Percentiles rank a stretch among this genome's conserved stretches.
phyloP scores from a whole-genome alignment of 441 rosid genomes.

The Gossypium gossypioides region DNA sequence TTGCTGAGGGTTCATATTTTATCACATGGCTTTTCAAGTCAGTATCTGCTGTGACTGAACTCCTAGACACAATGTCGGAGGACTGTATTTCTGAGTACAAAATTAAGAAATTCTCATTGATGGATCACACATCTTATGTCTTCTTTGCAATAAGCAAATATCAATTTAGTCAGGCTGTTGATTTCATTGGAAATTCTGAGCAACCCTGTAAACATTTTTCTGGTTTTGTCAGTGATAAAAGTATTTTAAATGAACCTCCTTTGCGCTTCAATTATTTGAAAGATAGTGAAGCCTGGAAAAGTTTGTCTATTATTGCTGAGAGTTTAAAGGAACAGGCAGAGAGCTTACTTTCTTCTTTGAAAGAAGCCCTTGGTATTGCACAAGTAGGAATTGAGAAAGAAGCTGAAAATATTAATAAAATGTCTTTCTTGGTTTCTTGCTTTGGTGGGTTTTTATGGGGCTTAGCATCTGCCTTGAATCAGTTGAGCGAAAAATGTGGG shows the following conservation, averaged over 20 bases:
- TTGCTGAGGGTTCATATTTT: slow-evolving; percentile 38
- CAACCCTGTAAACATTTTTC: slow-evolving; percentile 18
- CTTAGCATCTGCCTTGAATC: slow-evolving; percentile 47
- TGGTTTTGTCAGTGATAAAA: slow-evolving; percentile 19
- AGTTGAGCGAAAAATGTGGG: slow-evolving; percentile 25
- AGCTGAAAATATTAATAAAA: slow-evolving; percentile 33
- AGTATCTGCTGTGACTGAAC: slow-evolving; percentile 32
- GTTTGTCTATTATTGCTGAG: slow-evolving; percentile 33
- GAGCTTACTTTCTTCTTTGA: slow-evolving; percentile 32
- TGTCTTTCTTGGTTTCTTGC: slow-evolving; percentile 51
- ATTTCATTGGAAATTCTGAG: slow-evolving; percentile 13
- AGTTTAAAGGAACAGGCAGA: slow-evolving; percentile 52
- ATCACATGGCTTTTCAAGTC: slow-evolving; percentile 73
- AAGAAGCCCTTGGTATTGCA: slow-evolving; percentile 29
- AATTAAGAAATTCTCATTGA: slow-evolving; percentile 42
- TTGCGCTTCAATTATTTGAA: slow-evolving; percentile 18
- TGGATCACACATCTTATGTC: slow-evolving; percentile 75
- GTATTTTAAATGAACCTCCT: slow-evolving; percentile 16
- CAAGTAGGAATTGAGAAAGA: slow-evolving; percentile 23
- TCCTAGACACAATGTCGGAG: slow-evolving; percentile 29
- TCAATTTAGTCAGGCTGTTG: slow-evolving; percentile 31
- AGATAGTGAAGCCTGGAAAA: slow-evolving; percentile 34
- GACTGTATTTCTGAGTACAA: slow-evolving; percentile 22
- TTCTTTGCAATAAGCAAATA: slow-evolving; percentile 43
- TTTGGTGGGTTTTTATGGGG: slow-evolving; percentile 81